phyloP scores from a whole-genome alignment of 306 rosid species.

The Quercus robur region DNA sequence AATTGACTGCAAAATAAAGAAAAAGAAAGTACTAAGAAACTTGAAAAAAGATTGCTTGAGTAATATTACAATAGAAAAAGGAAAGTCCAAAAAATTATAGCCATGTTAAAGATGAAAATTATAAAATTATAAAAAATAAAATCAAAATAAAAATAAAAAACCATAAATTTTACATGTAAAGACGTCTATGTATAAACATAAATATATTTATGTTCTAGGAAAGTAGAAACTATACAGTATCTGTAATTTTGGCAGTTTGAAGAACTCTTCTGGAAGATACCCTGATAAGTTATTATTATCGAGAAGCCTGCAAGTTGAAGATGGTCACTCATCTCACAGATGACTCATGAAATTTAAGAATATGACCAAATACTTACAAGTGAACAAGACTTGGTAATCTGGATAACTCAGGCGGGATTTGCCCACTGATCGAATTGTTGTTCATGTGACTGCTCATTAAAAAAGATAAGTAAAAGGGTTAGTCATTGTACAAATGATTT shows the following conservation, averaged over 20 bases:
- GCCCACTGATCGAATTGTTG: constrained; percentile 49
- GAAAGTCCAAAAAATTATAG: background rate
- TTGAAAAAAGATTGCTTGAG: background rate
- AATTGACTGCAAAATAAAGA: constrained; percentile 38
- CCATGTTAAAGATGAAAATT: background rate
- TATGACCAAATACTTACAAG: constrained; percentile 25
- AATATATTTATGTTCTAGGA: background rate
- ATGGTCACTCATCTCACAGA: background rate
- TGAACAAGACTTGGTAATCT: constrained; percentile 24
- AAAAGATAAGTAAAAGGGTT: background rate
- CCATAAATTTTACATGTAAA: background rate
- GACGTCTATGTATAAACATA: background rate
- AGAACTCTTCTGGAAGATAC: constrained; percentile 39
- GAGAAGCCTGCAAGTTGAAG: constrained; percentile 34
- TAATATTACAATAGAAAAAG: background rate
- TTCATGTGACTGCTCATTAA: constrained; percentile 45
- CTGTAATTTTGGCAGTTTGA: constrained; percentile 8
- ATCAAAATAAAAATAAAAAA: background rate
- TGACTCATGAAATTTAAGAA: background rate
- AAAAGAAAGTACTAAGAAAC: background rate
- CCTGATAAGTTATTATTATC: constrained; percentile 51
- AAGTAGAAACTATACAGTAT: constrained; percentile 37
- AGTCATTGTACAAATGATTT: background rate
- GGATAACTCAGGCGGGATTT: constrained; percentile 42
- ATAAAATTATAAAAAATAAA: background rate